These are phyloP conservation scores for Backusella macrospora DNA, from an alignment of 192 early-diverging fungal species.

Conservation along the genomic window DNA sequence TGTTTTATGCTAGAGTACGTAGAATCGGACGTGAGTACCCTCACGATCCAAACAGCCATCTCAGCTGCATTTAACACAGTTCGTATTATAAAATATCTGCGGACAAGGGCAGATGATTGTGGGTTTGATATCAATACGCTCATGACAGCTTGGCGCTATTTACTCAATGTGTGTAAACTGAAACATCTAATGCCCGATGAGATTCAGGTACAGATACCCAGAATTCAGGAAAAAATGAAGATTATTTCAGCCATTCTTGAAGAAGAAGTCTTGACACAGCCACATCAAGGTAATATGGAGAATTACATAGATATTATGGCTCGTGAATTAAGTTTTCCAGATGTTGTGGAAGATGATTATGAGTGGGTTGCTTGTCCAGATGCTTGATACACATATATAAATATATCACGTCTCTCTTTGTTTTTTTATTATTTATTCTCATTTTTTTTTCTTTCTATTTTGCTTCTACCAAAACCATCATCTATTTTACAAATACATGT, in stretches of 20 bases:
- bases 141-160: background rate
- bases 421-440: background rate
- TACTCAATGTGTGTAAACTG: background rate
- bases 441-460: background rate
- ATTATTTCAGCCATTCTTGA: background rate
- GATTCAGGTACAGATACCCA: background rate
- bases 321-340: background rate
- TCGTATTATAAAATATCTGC: conserved; percentile 7
- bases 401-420: background rate
- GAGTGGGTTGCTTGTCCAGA: conserved; percentile 13
- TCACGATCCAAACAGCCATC: background rate
- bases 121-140: conserved; percentile 6
- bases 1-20: background rate
- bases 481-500: too few species aligned
- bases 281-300: conserved; percentile 5
- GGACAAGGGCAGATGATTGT: background rate
- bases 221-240: background rate
- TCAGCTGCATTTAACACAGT: conserved; percentile 13
- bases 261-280: conserved; percentile 3
- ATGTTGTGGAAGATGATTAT: conserved; percentile 5
- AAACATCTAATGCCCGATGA: background rate
- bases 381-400: background rate
- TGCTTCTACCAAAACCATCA: too few species aligned
- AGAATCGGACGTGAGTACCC: background rate
- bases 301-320: background rate